Evolutionary conservation across 2,329 filamentous ascomycete genomes (phyloP).

Genomic region (Xylogone sp.): DNA sequence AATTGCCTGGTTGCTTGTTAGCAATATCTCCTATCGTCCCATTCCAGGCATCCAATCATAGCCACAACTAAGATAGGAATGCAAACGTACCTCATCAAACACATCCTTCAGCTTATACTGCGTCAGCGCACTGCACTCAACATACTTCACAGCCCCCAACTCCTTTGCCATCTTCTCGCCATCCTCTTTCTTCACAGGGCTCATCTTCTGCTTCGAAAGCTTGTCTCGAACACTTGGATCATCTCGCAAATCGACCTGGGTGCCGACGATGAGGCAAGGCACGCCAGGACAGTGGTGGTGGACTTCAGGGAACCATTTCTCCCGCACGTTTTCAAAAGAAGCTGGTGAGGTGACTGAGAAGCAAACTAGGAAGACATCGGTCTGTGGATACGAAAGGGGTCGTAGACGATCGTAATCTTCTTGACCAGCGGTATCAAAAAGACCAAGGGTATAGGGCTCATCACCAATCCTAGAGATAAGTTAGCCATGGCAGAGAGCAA

Average conservation of each 20-base stretch:
- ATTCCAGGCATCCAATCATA: too few species aligned
- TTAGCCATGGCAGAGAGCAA: conserved; percentile 5
- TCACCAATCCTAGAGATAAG: conserved; percentile 81
- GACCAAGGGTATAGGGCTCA: conserved; percentile 93
- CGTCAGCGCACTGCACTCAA: conserved; percentile 95
- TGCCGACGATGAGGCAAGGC: conserved; percentile 95
- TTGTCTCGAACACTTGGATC: conserved; percentile 86
- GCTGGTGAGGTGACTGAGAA: conserved; percentile 97
- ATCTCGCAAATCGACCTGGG: conserved; percentile 92
- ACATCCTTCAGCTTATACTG: conserved; percentile 99
- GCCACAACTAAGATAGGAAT: too few species aligned
- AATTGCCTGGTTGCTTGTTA: conserved; percentile 64
- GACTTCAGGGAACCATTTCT: conserved; percentile 99
- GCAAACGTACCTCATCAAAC: conserved; percentile 82
- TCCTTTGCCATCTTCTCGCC: conserved; percentile 97
- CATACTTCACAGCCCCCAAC: conserved; percentile 96
- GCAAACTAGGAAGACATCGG: conserved; percentile 97
- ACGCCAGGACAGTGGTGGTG: conserved; percentile 98
- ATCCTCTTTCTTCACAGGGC: conserved; percentile 85
- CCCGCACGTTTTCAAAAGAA: conserved; percentile 97
- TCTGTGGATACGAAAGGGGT: conserved; percentile 95
- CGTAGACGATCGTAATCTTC: conserved; percentile 98
- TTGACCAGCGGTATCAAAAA: conserved; percentile 98
- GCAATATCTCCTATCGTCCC: conserved; percentile 1
- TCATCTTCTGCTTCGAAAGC: conserved; percentile 93